Percentiles rank a stretch among this genome's conserved stretches.
Conservation (phyloP, 352 stramenopile genomes). For the Pilasporangium apinafurcum region DNA sequence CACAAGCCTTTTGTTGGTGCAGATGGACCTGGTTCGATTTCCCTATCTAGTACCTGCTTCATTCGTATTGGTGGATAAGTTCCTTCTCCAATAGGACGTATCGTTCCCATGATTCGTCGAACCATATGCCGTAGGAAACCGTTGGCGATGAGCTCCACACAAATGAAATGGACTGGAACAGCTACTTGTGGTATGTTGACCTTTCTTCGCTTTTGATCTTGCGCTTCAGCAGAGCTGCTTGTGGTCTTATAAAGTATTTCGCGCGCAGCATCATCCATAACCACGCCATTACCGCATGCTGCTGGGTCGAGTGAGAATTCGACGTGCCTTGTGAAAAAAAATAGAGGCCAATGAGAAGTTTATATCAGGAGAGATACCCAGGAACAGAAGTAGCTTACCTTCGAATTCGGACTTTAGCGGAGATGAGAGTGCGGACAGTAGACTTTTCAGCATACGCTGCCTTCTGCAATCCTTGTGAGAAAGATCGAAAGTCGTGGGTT, state of each 20-base stretch:
- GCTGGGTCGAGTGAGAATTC: constrained; percentile 62
- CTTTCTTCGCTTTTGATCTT: constrained; percentile 35
- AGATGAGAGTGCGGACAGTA: constrained; percentile 65
- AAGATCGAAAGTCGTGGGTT: constrained; percentile 72
- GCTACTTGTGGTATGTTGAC: constrained; percentile 8
- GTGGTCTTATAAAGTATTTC: not conserved
- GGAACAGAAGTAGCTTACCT: constrained; percentile 19
- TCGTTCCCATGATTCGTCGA: constrained; percentile 75
- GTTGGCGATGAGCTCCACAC: constrained; percentile 77
- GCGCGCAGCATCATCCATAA: constrained; percentile 24
- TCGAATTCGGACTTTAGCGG: constrained; percentile 46
- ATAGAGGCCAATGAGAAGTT: no score
- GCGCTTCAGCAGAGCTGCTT: constrained; percentile 2
- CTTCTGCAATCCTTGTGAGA: constrained; percentile 73
- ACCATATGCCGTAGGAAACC: constrained; percentile 88
- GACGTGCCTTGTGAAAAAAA: constrained; percentile 61
- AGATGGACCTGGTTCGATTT: constrained; percentile 51
- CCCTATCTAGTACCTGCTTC: constrained; percentile 58
- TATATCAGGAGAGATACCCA: not conserved
- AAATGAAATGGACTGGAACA: constrained; percentile 62
- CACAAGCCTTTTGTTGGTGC: constrained; percentile 74
- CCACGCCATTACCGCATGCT: constrained; percentile 45
- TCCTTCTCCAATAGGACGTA: constrained; percentile 75
- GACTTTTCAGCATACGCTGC: constrained; percentile 46
- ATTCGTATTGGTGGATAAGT: constrained; percentile 42